A percentile compares a stretch with the other conserved stretches of the same genome.
These are phyloP conservation scores for Tetrapisispora namnaoensis DNA, from an alignment of 805 yeast genomes.

Conservation along the genomic window DNA sequence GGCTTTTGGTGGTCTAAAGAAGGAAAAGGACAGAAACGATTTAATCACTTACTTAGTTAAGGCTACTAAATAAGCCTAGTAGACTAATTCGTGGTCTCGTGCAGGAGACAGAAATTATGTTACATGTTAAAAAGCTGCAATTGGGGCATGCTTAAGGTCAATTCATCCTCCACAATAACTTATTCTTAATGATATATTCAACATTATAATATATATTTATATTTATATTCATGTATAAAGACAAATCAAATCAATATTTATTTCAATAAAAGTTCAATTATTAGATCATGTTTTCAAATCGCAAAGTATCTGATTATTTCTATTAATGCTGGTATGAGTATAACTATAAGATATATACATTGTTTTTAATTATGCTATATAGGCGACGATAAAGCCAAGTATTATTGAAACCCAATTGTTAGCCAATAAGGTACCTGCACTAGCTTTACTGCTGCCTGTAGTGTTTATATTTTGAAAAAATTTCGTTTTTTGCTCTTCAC, in stretches of 20 bases:
- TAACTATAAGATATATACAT: too few relatives aligned
- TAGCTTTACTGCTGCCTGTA: constrained; percentile 1
- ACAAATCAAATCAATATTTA: neutral
- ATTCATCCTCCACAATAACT: neutral
- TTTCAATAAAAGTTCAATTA: neutral
- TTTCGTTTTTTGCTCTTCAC: neutral
- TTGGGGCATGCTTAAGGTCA: too few relatives aligned
- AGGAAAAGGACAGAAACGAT: constrained; percentile 97
- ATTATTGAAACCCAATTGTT: neutral
- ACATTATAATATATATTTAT: neutral
- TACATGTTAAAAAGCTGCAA: too few relatives aligned
- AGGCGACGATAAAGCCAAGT: neutral
- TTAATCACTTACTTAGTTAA: constrained; percentile 71
- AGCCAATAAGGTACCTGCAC: neutral
- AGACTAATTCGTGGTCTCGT: neutral
- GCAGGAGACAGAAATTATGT: too few relatives aligned
- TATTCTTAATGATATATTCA: neutral
- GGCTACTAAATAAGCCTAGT: constrained; percentile 36
- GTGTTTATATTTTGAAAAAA: neutral
- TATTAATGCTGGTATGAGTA: too few relatives aligned
- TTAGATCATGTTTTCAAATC: too few relatives aligned
- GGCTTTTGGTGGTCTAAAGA: constrained; percentile 99
- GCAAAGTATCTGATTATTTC: too few relatives aligned
- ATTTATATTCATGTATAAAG: constrained; percentile 2
- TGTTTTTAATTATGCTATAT: neutral